Evolutionary conservation across 495 filamentous ascomycete genomes (phyloP).

Genomic region (Aspergillus cristatus): DNA sequence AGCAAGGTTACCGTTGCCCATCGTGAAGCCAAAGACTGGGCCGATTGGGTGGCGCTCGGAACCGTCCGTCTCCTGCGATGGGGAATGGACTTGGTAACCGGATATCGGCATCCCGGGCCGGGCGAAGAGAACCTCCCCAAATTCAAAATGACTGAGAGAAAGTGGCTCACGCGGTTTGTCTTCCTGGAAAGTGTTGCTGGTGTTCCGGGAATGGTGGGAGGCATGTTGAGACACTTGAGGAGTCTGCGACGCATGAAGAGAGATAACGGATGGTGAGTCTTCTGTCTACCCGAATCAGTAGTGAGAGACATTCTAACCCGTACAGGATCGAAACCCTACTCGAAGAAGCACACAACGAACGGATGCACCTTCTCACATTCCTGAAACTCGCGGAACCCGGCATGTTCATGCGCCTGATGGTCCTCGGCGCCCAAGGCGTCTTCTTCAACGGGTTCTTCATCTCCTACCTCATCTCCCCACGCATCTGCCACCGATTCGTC

Average conservation of each 20-base stretch:
- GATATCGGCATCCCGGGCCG: slow-evolving; percentile 56
- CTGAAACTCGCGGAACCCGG: slow-evolving; percentile 86
- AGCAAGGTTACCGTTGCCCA: slow-evolving; percentile 53
- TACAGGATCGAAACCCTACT: slow-evolving; percentile 81
- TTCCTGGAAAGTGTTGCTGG: slow-evolving; percentile 93
- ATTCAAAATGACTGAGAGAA: slow-evolving; percentile 60
- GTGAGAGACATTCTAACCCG: neutral
- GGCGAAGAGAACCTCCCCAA: slow-evolving; percentile 30
- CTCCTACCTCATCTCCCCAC: slow-evolving; percentile 78
- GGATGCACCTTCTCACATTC: slow-evolving; percentile 94
- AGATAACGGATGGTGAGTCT: slow-evolving; percentile 78
- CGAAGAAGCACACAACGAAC: slow-evolving; percentile 91
- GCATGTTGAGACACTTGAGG: slow-evolving; percentile 82
- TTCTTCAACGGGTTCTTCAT: slow-evolving; percentile 95
- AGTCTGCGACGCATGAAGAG: slow-evolving; percentile 75
- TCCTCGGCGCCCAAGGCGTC: slow-evolving; percentile 74
- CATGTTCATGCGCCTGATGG: slow-evolving; percentile 79
- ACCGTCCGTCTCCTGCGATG: slow-evolving; percentile 55
- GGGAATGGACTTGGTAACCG: slow-evolving; percentile 59
- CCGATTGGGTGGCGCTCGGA: slow-evolving; percentile 56
- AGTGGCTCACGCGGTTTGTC: slow-evolving; percentile 77
- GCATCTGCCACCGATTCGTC: slow-evolving; percentile 90
- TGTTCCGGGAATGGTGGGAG: slow-evolving; percentile 94
- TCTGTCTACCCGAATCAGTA: too few species aligned
- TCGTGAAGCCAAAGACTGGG: slow-evolving; percentile 55